These are phyloP conservation scores for Pythium dissimile DNA, from an alignment of 352 stramenopile genomes.

Conservation along the genomic window DNA sequence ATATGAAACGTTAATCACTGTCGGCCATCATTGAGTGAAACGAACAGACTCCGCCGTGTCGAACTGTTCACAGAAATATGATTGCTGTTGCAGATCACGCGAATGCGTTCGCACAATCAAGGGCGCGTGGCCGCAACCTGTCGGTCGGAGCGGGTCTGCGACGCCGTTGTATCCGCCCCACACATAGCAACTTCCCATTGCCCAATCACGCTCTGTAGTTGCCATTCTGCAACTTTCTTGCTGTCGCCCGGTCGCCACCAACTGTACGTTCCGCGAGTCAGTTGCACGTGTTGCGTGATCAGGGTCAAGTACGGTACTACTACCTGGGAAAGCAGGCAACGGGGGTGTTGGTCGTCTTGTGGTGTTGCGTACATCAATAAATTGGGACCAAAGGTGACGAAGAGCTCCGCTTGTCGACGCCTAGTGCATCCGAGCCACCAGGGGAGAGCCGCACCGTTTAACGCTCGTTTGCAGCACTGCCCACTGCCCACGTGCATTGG, in stretches of 20 bases:
- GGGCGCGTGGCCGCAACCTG: neutral
- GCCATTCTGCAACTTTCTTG: conserved; percentile 1
- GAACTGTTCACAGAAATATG: too few relatives aligned
- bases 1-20: too few relatives aligned
- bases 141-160: neutral
- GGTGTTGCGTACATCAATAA: conserved; percentile 22
- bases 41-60: too few relatives aligned
- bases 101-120: neutral
- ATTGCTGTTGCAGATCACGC: too few relatives aligned
- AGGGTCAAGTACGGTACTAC: conserved; percentile 11
- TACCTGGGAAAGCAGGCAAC: neutral
- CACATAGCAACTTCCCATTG: conserved; percentile 15
- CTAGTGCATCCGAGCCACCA: too few relatives aligned
- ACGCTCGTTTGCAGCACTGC: too few relatives aligned
- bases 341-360: neutral
- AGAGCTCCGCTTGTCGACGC: too few relatives aligned
- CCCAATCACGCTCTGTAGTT: conserved; percentile 16
- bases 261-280: neutral
- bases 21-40: too few relatives aligned
- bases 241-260: neutral
- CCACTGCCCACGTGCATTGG: too few relatives aligned
- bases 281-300: conserved; percentile 5
- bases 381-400: conserved; percentile 13
- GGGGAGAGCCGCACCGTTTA: too few relatives aligned
- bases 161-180: conserved; percentile 1